Base-by-base conservation (phyloP, 1,139 yeast genomes). In the Yamadazyma kanchanaburiensis region DNA sequence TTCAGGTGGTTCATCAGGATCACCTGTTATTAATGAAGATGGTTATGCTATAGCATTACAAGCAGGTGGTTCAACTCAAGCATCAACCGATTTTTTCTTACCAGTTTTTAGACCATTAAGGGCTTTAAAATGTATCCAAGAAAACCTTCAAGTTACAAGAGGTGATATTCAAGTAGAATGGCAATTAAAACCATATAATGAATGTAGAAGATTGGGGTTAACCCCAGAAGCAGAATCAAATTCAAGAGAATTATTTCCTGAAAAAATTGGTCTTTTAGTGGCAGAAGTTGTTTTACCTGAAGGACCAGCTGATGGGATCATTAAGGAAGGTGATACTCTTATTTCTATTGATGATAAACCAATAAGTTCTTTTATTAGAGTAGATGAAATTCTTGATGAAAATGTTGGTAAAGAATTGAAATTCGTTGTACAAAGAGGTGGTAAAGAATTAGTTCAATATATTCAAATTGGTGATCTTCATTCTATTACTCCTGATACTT, bases 1-100 rank as follows among this genome's bases (percentile, higher is more conserved):
- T 0, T 82, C 95, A 8, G 96, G 96, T 22, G 96, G 96, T 1
- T 87, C 96, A 2, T 81, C 94, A 30, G 97, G 97, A 4, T 87
- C 96, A 2, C 96, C 97, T 0, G 97, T 89, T 14, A 94, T 89
- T 6, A 77, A 87, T 53, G 79, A 83, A 31, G 83, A 85, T 46
- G 96, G 96, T 1, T 64, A 76, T 47, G 96, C 89, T 0, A 86
- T 89, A 17, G 96, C 96, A 0, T 64, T 89, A 37, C 96, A 89
- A 58, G 96, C 96, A 1, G 96, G 96, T 44, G 96, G 96, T 5
- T 77, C 86, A 9, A 77, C 88, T 1, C 94, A 84, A 44, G 89
- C 96, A 0, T 85, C 96, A 0, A 89, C 96, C 0, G 96, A 88
- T 60, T 89, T 85, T 62, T 89, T 89, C 53, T 62, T 89, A 33